These are phyloP conservation scores for Colletotrichum australisinense DNA, from an alignment of 2,329 filamentous ascomycete genomes.

Conservation along the genomic window DNA sequence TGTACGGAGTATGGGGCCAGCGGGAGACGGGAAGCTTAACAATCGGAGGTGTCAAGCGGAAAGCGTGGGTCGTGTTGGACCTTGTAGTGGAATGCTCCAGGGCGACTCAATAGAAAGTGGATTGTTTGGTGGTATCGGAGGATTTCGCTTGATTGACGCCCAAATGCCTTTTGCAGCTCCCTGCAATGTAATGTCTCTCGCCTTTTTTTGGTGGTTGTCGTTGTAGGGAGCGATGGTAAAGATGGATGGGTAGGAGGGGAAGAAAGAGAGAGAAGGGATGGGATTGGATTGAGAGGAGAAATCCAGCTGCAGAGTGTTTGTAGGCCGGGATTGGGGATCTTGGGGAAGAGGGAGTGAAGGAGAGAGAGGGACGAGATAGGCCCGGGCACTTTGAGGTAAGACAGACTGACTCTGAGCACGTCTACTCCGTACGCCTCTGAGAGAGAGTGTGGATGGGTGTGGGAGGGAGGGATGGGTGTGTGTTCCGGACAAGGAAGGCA, in stretches of 20 bases:
- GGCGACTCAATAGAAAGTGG: constrained; percentile 34
- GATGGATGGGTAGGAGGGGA: constrained; percentile 10
- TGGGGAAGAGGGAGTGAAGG: constrained; percentile 13
- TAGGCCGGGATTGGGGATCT: constrained; percentile 28
- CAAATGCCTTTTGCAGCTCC: constrained; percentile 29
- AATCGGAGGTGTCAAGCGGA: constrained; percentile 34
- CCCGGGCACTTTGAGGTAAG: constrained; percentile 26
- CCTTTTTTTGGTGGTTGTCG: constrained; percentile 5
- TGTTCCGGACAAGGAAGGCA: neutral
- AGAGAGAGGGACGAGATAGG: constrained; percentile 23
- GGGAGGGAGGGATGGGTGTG: neutral
- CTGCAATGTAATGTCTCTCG: constrained; percentile 21
- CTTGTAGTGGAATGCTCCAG: constrained; percentile 31
- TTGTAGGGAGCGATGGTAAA: neutral
- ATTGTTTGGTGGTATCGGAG: constrained; percentile 18
- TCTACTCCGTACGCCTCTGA: neutral
- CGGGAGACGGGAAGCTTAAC: constrained; percentile 35
- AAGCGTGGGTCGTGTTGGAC: constrained; percentile 33
- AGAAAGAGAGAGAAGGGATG: constrained; percentile 11
- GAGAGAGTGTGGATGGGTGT: neutral
- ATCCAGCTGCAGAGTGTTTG: constrained; percentile 16
- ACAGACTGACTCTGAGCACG: constrained; percentile 4
- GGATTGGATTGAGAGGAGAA: constrained; percentile 25
- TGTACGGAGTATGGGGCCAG: constrained; percentile 32
- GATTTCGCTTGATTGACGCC: constrained; percentile 31